Conservation (phyloP, 257 asterid genomes). For the Coffea canephora region DNA sequence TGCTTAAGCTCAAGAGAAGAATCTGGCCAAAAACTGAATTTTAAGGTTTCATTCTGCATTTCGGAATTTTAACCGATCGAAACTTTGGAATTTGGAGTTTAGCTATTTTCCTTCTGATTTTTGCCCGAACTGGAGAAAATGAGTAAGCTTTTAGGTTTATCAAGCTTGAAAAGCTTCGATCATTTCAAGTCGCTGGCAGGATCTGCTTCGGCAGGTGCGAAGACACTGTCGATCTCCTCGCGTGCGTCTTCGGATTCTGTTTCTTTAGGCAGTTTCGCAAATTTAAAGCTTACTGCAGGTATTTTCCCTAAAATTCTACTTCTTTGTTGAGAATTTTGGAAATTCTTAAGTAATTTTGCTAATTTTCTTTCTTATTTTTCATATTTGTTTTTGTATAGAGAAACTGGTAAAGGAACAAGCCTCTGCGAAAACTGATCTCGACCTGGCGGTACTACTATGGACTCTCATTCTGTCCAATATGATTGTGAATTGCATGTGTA, state of each 20-base stretch:
- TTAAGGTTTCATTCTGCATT: not conserved
- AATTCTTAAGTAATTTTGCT: not conserved
- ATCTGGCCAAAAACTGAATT: not conserved
- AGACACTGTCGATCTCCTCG: slow-evolving; percentile 42
- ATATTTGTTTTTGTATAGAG: slow-evolving; percentile 39
- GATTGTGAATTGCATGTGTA: not conserved
- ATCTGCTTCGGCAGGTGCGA: slow-evolving; percentile 46
- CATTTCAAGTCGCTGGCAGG: slow-evolving; percentile 48
- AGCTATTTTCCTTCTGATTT: slow-evolving; percentile 14
- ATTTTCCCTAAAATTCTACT: not conserved
- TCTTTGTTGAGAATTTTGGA: not conserved
- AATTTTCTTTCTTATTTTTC: slow-evolving; percentile 4
- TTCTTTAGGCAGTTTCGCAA: slow-evolving; percentile 72
- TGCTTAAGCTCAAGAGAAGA: not conserved
- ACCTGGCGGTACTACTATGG: slow-evolving; percentile 66
- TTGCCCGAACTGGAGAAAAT: slow-evolving; percentile 34
- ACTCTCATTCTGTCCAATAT: not conserved
- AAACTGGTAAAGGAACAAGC: slow-evolving; percentile 95
- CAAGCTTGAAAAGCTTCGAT: slow-evolving; percentile 69
- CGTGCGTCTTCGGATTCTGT: slow-evolving; percentile 47
- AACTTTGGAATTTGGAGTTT: not conserved
- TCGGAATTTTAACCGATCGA: not conserved
- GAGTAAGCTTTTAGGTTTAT: slow-evolving; percentile 63
- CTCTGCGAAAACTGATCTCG: slow-evolving; percentile 80
- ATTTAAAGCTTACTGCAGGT: slow-evolving; percentile 94